Base-by-base conservation (phyloP, 2,329 filamentous ascomycete genomes). In the Xylaria digitata region DNA sequence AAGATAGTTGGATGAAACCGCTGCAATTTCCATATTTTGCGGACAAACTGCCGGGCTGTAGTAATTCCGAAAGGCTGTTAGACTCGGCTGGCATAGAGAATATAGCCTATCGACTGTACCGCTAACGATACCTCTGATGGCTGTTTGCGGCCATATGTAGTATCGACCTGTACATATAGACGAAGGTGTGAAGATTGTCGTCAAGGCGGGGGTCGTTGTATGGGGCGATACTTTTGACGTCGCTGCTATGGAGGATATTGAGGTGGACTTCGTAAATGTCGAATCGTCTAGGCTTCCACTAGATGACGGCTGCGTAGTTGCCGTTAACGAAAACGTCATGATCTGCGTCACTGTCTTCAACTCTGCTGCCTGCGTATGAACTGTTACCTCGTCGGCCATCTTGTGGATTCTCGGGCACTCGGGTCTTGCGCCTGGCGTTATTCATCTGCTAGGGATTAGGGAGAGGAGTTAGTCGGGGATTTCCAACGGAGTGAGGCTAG, bases 31-130 rank as follows among this genome's bases (percentile, higher is more conserved):
- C 61, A 62, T 67, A 37, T 30, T 15, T 5, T 45, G 17, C 8
- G 65, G 65, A 46, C 61, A 67, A 6, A 17, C 53, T 17, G 45
- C 58, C 4, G 61, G 65, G 19, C 61, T 65, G 32, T 65, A 65
- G 21, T 42, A 43, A 21, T 58, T 42, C 13, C 26, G 4, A 13
- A 43, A 58, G 26, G 50, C 57, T 2, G 15, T 11, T 1, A 42
- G 37, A 9, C 58, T 45, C 3, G 65, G 65, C 48, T 65, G 57
- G 15, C 61, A 67, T 11, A 17, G 5, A 7, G 23, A 45, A n/a
- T 61, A 65, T 1, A 65, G 37, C 23, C 46, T 61, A 26, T 65
- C 65, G 2, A 13, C 26, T 15, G 15, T 32, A 23, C n/a, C 50
- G 13, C 65, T 67, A n/a, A 13, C 11, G 6, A 67, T 61, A 9